A percentile compares a stretch with the other conserved stretches of the same genome.
Evolutionary conservation across 305 asterid genomes (phyloP).

Genomic region (Fraxinus baroniana): DNA sequence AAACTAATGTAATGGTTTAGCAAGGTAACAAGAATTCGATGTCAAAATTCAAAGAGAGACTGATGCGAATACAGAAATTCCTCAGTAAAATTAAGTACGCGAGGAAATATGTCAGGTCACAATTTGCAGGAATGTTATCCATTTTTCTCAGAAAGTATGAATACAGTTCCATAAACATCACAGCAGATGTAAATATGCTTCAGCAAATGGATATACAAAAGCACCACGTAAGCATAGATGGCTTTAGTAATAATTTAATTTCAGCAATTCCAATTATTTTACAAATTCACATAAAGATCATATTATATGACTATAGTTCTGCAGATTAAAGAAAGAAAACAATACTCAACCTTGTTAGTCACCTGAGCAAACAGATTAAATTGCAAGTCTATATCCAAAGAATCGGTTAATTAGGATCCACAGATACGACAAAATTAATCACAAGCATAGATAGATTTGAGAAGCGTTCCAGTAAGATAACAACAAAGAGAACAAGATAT

Average conservation of each 20-base stretch:
- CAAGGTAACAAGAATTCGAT: background rate
- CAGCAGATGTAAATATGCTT: background rate
- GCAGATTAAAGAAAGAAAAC: background rate
- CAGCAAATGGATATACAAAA: background rate
- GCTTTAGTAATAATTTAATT: background rate
- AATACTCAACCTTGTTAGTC: background rate
- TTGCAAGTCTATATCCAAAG: background rate
- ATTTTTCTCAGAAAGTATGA: background rate
- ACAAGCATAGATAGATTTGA: slow-evolving; percentile 3
- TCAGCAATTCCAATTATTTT: background rate
- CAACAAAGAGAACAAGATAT: slow-evolving; percentile 21
- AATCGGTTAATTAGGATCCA: background rate
- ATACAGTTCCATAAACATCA: background rate
- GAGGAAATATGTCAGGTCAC: background rate
- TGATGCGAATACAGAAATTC: background rate
- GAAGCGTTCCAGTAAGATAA: background rate
- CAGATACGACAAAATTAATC: background rate
- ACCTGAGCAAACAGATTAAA: background rate
- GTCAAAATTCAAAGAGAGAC: background rate
- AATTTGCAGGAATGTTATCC: background rate
- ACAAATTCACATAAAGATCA: background rate
- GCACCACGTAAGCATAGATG: background rate
- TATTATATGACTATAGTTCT: background rate
- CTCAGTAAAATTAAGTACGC: background rate
- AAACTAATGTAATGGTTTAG: background rate